These are phyloP conservation scores for Syncephalastrum racemosum DNA, from an alignment of 371 early-diverging fungal genomes.

Conservation along the genomic window DNA sequence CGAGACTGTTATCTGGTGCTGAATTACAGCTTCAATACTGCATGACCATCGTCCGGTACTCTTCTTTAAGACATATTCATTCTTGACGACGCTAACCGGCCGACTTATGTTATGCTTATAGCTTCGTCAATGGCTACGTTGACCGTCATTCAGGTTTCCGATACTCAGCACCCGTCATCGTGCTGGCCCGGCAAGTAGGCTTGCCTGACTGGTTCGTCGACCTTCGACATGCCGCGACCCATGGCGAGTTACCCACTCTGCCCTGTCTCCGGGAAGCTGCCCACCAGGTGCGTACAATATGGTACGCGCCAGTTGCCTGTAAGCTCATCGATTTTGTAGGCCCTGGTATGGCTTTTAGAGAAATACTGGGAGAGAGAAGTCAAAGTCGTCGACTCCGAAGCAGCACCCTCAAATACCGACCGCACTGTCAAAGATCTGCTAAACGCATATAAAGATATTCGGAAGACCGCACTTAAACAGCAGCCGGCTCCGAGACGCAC, in stretches of 20 bases:
- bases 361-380: conserved; percentile 40
- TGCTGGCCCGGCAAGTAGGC: conserved; percentile 54
- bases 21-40: conserved; percentile 61
- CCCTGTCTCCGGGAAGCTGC: conserved; percentile 53
- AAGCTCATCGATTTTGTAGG: conserved; percentile 17
- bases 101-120: conserved; percentile 3
- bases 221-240: conserved; percentile 66
- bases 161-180: conserved; percentile 52
- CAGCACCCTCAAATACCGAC: too few species aligned
- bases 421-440: conserved; percentile 25
- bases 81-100: too few species aligned
- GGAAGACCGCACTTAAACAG: conserved; percentile 18
- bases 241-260: conserved; percentile 64
- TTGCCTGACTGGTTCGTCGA: conserved; percentile 71
- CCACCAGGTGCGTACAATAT: conserved; percentile 30
- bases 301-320: background rate
- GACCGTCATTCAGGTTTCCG: conserved; percentile 58
- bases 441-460: conserved; percentile 36
- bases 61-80: too few species aligned
- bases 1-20: conserved; percentile 39
- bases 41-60: conserved; percentile 53
- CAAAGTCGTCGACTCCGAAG: conserved; percentile 5
- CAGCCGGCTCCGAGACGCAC: background rate
- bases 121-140: conserved; percentile 70
- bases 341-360: conserved; percentile 52